Evolutionary conservation across 768 basidiomycete species (phyloP).

Genomic region (Cystobasidium ongulense): DNA sequence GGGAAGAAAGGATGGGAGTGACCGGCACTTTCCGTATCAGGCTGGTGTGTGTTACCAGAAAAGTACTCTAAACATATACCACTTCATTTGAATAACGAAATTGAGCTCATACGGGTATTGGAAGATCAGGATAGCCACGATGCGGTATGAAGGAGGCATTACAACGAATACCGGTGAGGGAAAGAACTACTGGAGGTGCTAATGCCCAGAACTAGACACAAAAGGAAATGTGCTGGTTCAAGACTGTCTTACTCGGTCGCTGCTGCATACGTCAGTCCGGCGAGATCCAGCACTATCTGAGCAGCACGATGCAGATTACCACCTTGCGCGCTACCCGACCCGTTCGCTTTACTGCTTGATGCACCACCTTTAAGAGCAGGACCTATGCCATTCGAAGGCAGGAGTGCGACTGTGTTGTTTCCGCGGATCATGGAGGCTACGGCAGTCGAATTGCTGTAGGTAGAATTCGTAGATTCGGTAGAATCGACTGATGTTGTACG

Average conservation of each 20-base stretch:
- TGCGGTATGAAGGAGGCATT: too few species aligned
- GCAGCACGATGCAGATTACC: constrained; percentile 17
- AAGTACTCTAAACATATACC: too few species aligned
- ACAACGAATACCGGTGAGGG: too few species aligned
- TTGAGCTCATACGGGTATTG: too few species aligned
- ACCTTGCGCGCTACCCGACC: neutral
- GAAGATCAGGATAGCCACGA: too few species aligned
- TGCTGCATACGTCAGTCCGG: constrained; percentile 20
- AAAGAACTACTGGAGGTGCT: too few species aligned
- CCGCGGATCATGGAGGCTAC: neutral
- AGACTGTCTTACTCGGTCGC: neutral
- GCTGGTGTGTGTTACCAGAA: too few species aligned
- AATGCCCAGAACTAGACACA: too few species aligned
- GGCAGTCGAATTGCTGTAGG: neutral
- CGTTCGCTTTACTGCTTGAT: neutral
- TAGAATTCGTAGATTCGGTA: neutral
- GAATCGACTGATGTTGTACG: neutral
- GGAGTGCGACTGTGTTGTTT: neutral
- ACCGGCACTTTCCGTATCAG: too few species aligned
- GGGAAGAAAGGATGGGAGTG: too few species aligned
- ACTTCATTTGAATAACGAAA: too few species aligned
- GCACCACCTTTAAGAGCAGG: neutral
- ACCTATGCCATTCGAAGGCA: neutral
- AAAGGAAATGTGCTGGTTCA: too few species aligned
- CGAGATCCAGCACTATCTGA: constrained; percentile 21